Evolutionary conservation across 2,329 filamentous ascomycete species (phyloP).

Genomic region (Fusarium neocosmosporiellum): DNA sequence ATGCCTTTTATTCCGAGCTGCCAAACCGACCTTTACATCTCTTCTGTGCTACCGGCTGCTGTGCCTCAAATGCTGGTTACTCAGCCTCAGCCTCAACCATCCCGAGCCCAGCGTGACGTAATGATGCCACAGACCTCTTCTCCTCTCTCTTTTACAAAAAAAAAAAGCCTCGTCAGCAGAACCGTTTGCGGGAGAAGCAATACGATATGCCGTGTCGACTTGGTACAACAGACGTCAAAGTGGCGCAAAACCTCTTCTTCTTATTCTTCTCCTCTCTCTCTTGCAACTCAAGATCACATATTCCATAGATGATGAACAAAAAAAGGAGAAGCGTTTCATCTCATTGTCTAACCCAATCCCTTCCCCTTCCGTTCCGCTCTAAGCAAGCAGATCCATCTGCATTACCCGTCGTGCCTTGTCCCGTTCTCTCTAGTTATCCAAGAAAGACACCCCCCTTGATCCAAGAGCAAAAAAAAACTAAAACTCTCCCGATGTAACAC

Average conservation of each 20-base stretch:
- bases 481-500: constrained; percentile 42
- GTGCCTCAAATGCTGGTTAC: not conserved
- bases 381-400: constrained; percentile 2
- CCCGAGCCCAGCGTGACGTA: not conserved
- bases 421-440: constrained; percentile 20
- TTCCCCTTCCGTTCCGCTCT: not conserved
- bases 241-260: constrained; percentile 6
- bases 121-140: constrained; percentile 1
- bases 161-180: not conserved
- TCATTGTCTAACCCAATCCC: constrained; percentile 27
- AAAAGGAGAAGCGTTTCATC: constrained; percentile 32
- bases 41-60: constrained; percentile 16
- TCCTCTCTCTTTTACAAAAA: not conserved
- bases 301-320: not conserved
- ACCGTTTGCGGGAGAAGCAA: constrained; percentile 21
- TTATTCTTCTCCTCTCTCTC: too few relatives aligned
- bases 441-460: not conserved
- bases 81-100: not conserved
- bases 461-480: constrained; percentile 5
- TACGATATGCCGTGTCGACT: constrained; percentile 33
- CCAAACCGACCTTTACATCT: constrained; percentile 15
- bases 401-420: not conserved
- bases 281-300: not conserved
- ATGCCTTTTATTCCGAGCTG: constrained; percentile 23
- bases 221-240: constrained; percentile 41